Percentiles rank a stretch among this genome's conserved stretches.
Evolutionary conservation across 73 alveolate species (phyloP).

Genomic region (Paramecium tetraurelia): DNA sequence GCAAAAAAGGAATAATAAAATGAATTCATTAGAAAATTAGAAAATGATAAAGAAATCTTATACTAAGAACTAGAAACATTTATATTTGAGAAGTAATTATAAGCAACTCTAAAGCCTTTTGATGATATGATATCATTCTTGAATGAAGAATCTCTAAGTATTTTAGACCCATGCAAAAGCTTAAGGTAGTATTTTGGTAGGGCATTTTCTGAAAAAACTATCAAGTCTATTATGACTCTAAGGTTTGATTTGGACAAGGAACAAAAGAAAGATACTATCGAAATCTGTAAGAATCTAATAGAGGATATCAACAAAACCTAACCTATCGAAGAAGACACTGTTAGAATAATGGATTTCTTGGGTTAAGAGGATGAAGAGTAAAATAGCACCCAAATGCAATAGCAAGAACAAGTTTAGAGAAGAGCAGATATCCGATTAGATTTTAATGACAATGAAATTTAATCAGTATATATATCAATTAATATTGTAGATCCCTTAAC

Average conservation of each 20-base stretch:
- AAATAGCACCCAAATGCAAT: background rate
- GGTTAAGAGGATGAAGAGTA: constrained; percentile 20
- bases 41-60: background rate
- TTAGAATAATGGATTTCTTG: background rate
- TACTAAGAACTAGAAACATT: constrained; percentile 9
- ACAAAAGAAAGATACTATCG: background rate
- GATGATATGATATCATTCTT: constrained; percentile 36
- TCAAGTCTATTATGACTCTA: background rate
- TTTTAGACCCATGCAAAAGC: constrained; percentile 31
- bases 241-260: constrained; percentile 26
- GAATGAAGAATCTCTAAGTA: background rate
- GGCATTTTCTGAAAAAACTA: constrained; percentile 49
- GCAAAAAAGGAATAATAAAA: constrained; percentile 16
- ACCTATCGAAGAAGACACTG: background rate
- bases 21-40: constrained; percentile 4
- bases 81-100: background rate
- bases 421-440: constrained; percentile 10
- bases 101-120: constrained; percentile 15
- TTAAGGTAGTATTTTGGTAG: constrained; percentile 45
- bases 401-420: background rate
- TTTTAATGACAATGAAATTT: background rate
- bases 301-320: background rate
- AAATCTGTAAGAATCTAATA: constrained; percentile 4
- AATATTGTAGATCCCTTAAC: background rate
- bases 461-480: background rate